Base-by-base conservation (phyloP, 2,329 filamentous ascomycete species). In the Aureobasidium subglaciale region DNA sequence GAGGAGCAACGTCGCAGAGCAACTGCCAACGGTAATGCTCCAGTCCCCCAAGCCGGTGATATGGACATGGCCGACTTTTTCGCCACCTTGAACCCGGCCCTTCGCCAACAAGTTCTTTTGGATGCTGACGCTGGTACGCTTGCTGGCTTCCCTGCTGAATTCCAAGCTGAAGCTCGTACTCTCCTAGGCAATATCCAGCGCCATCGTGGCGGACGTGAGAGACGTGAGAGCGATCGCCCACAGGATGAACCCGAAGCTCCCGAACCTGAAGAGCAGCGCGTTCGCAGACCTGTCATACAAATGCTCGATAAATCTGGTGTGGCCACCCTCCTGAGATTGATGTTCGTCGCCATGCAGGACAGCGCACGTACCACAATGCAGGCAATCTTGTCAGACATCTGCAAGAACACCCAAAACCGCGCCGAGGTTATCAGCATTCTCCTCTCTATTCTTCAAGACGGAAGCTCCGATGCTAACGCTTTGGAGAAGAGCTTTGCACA, bases 261-360 rank as follows among this genome's bases (percentile, higher is more conserved):
- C 10, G 50, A 42, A 15, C 50, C 25, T 4, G 50, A 54, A 20
- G 46, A 55, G 27, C 48, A 57, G 20, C 56, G 58, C n/a, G 35
- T 41, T 64, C 73, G 70, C 27, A 87, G 88, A 59, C 85, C 89
- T 20, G 87, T 95, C 57, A 88, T 96, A 22, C 93, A 99, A 68
- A 96, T 99, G 87, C 82, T 99, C 27, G 93, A 99, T 71, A 96
- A 96, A 72, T 82, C 91, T 43, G 93, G 95, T 24, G 86, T 99
- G 61, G 93, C 95, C 24, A 97, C 93, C n/a, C 76, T 99, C 30
- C 79, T 99, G 40, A 88, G 95, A n/a, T 80, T 99, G 9, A 96
- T 99, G 92, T 99, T 99, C 69, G 90, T 97, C 64, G 87, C 89
- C 45, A 89, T 96, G 62, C 88, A 92, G 61, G 89, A 88, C 20